Base-by-base conservation (phyloP, 2,329 filamentous ascomycete species). In the Penicillium sp. region DNA sequence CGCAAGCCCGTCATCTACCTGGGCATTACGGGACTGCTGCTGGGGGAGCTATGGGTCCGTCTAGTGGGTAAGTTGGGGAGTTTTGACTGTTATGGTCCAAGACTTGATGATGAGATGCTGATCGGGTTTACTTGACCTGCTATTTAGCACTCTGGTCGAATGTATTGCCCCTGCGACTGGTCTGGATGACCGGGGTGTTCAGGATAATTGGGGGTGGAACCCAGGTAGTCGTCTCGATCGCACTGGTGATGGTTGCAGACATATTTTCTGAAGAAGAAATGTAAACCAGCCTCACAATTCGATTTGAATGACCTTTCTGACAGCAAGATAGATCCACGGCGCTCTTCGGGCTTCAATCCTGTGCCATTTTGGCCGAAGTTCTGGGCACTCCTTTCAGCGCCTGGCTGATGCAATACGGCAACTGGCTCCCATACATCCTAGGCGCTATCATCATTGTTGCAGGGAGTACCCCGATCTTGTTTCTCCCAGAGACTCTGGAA, bases 181-280 rank as follows among this genome's bases (percentile, higher is more conserved):
- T 73, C 38, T 75, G 72, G 73, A 22, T 73, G 5, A 64, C 68
- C 1, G 66, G 66, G 4, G 7, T 70, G 5, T 72, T 65, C 44
- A 65, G 65, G 30, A 19, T 71, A 1, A 69, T 73, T 12, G 73
- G 73, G 4, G 73, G 72, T 5, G 73, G 73, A 9, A 67, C 72
- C 4, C 57, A 65, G 19, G 66, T 70, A 4, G 17, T 69, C 5
- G 37, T 58, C 9, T 66, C 68, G 1, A 66, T 72, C 47, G 62
- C 66, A 6, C 50, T 70, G 40, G 65, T 70, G 1, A 67, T 75
- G 58, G 60, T 75, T 6, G 69, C 72, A 4, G 73, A 75, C 56
- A 53, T 72, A 10, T 72, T 70, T 56, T 66, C 68, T 1, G 71
- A 72, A 40, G 71, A 73, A 54, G 72, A 75, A 56, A 70, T 67